Conservation (phyloP, 345 rosid genomes). For the Gossypioides kirkii region DNA sequence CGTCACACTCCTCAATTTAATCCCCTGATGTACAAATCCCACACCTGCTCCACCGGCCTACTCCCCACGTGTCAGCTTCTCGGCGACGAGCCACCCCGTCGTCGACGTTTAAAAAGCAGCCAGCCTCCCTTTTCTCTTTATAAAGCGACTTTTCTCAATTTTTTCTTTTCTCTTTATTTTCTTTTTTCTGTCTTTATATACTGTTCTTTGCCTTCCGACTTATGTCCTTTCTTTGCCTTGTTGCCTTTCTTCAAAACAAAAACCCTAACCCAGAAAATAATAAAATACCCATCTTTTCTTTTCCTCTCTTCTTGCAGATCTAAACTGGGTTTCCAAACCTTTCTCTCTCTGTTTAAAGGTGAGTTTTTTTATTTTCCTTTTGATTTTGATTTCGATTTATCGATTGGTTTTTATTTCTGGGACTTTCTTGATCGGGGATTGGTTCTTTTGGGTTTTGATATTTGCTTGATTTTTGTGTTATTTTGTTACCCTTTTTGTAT, state of each 20-base stretch:
- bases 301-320: constrained; percentile 27
- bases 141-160: background rate
- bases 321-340: constrained; percentile 1
- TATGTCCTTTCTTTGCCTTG: constrained; percentile 5
- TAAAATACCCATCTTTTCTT: background rate
- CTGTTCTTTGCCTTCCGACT: constrained; percentile 26
- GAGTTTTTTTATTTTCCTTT: constrained; percentile 27
- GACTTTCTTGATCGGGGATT: constrained; percentile 7
- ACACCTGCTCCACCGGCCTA: constrained; percentile 12
- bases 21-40: background rate
- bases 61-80: constrained; percentile 23
- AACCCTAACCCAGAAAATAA: constrained; percentile 8
- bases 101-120: constrained; percentile 33
- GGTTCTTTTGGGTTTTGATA: background rate
- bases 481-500: background rate
- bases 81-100: constrained; percentile 19
- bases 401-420: background rate
- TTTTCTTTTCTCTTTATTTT: background rate
- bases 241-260: background rate
- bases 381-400: background rate
- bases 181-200: background rate
- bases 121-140: constrained; percentile 17
- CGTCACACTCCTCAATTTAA: constrained; percentile 4
- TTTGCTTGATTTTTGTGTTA: background rate
- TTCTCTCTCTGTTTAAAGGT: constrained; percentile 24